phyloP scores from a whole-genome alignment of 345 rosid genomes.

The Syzygium oleosum region DNA sequence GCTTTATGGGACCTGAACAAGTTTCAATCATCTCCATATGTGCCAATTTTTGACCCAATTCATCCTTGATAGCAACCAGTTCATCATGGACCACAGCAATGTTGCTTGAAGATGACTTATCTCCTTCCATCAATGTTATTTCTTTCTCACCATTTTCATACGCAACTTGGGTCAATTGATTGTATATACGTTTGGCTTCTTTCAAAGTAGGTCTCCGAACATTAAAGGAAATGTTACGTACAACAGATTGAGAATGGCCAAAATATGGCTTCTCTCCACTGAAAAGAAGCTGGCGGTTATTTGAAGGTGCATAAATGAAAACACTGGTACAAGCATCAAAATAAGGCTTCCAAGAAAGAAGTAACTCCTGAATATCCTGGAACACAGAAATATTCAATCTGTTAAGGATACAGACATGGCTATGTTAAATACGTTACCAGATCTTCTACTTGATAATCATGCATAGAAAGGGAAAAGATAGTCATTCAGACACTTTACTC shows the following conservation, averaged over 20 bases:
- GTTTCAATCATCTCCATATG: constrained; percentile 16
- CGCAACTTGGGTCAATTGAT: constrained; percentile 54
- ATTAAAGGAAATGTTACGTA: constrained; percentile 52
- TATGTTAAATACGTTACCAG: background rate
- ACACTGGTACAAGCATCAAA: constrained; percentile 71
- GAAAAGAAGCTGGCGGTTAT: constrained; percentile 63
- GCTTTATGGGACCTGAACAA: constrained; percentile 21
- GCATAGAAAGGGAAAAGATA: background rate
- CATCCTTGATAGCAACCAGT: constrained; percentile 19
- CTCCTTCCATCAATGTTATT: constrained; percentile 7
- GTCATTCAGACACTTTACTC: background rate
- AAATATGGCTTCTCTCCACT: constrained; percentile 65
- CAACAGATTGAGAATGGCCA: constrained; percentile 38
- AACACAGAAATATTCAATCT: constrained; percentile 1
- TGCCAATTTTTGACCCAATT: constrained; percentile 15
- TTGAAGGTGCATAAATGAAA: constrained; percentile 79
- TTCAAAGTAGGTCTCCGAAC: constrained; percentile 86
- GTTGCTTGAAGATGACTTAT: constrained; percentile 6
- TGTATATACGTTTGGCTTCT: constrained; percentile 69
- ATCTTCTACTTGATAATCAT: background rate
- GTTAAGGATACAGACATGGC: constrained; percentile 1
- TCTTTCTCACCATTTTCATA: constrained; percentile 51
- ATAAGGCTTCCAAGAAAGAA: constrained; percentile 86
- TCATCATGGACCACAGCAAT: constrained; percentile 11
- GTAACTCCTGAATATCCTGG: constrained; percentile 84